Evolutionary conservation across 2,329 filamentous ascomycete genomes (phyloP).

Genomic region (Esteya vermicola): DNA sequence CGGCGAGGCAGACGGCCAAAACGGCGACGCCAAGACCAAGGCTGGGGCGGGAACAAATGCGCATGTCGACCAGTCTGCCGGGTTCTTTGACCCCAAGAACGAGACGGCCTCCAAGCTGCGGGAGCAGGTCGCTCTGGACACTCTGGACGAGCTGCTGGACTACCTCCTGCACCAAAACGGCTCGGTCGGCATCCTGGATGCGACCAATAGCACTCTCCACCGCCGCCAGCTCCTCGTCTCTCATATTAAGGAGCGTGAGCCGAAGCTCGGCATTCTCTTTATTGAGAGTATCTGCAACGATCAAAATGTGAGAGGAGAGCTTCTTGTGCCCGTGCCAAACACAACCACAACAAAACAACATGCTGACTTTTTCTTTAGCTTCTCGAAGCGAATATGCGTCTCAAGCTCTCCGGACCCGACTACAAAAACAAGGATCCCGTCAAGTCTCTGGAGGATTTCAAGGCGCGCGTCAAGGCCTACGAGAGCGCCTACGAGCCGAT

Average conservation of each 20-base stretch:
- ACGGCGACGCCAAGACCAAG: background rate
- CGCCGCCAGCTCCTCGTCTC: slow-evolving; percentile 74
- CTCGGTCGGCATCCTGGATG: slow-evolving; percentile 88
- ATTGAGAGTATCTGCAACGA: slow-evolving; percentile 91
- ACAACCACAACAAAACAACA: no score
- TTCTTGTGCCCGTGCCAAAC: no score
- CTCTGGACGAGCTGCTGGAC: slow-evolving; percentile 79
- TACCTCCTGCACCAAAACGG: slow-evolving; percentile 74
- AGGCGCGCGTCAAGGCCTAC: slow-evolving; percentile 80
- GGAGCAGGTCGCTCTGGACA: slow-evolving; percentile 85
- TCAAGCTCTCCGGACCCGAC: slow-evolving; percentile 91
- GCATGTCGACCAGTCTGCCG: slow-evolving; percentile 72
- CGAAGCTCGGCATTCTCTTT: slow-evolving; percentile 82
- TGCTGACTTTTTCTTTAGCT: slow-evolving; percentile 23
- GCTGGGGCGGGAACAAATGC: slow-evolving; percentile 13
- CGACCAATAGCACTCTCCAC: slow-evolving; percentile 88
- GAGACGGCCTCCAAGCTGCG: slow-evolving; percentile 66
- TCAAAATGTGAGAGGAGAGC: slow-evolving; percentile 33
- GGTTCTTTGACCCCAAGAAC: slow-evolving; percentile 89
- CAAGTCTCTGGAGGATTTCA: slow-evolving; percentile 79
- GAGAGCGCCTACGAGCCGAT: slow-evolving; percentile 88
- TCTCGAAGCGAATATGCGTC: slow-evolving; percentile 88
- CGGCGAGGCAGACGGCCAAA: background rate
- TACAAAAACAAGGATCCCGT: slow-evolving; percentile 88
- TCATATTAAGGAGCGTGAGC: slow-evolving; percentile 67